Percentiles rank a stretch among this genome's conserved stretches.
These are phyloP conservation scores for Aspergillus versicolor DNA, from an alignment of 2,329 filamentous ascomycete species.

Conservation along the genomic window DNA sequence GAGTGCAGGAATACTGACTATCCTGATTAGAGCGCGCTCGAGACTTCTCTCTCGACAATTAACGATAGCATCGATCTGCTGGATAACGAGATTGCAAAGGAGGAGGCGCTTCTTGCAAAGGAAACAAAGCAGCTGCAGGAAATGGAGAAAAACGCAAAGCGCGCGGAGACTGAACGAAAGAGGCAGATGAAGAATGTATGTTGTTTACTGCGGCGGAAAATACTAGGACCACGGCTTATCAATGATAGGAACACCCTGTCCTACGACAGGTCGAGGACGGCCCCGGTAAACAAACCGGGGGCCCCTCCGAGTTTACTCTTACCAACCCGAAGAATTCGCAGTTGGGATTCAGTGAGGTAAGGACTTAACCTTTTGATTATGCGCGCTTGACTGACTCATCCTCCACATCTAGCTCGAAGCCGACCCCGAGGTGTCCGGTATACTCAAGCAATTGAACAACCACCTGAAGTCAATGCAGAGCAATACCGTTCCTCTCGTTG, in stretches of 20 bases:
- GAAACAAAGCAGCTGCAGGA: slow-evolving; percentile 42
- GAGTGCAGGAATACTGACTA: slow-evolving; percentile 14
- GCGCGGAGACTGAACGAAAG: slow-evolving; percentile 39
- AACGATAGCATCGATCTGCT: slow-evolving; percentile 41
- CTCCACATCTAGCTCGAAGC: slow-evolving; percentile 30
- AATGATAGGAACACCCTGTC: slow-evolving; percentile 40
- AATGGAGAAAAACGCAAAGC: slow-evolving; percentile 45
- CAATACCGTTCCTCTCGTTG: slow-evolving; percentile 39
- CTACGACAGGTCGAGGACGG: slow-evolving; percentile 36
- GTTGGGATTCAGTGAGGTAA: slow-evolving; percentile 36
- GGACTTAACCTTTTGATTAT: not conserved
- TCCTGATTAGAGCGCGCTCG: slow-evolving; percentile 33
- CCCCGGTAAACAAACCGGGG: slow-evolving; percentile 13
- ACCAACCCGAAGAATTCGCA: slow-evolving; percentile 24
- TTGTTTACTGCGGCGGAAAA: not conserved
- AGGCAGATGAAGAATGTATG: slow-evolving; percentile 43
- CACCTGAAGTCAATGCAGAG: slow-evolving; percentile 47
- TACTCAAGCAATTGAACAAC: slow-evolving; percentile 42
- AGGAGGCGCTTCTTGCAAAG: slow-evolving; percentile 41
- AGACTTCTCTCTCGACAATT: slow-evolving; percentile 40
- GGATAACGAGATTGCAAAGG: slow-evolving; percentile 42
- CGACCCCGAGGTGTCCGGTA: slow-evolving; percentile 35
- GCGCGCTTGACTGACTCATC: not conserved
- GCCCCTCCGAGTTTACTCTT: slow-evolving; percentile 29
- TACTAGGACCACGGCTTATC: slow-evolving; percentile 15